These are phyloP conservation scores for Eucalyptus victrix DNA, from an alignment of 345 rosid genomes.

Conservation along the genomic window DNA sequence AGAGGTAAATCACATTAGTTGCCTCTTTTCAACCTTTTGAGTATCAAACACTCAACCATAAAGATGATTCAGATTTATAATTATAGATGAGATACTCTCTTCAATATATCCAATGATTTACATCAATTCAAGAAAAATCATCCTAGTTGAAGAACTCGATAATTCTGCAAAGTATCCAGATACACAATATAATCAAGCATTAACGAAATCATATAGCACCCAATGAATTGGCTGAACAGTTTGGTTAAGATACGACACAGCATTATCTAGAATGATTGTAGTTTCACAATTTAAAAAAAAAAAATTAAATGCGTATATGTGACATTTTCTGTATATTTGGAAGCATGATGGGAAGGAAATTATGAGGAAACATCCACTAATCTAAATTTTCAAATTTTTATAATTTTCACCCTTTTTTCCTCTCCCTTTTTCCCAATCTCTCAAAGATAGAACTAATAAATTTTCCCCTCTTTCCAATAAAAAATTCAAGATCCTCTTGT, in stretches of 20 bases:
- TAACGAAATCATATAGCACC: background rate
- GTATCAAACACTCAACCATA: background rate
- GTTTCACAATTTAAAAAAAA: background rate
- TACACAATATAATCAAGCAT: background rate
- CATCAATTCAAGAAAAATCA: no score
- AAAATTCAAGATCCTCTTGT: background rate
- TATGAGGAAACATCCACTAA: background rate
- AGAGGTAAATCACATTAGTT: no score
- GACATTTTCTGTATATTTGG: background rate
- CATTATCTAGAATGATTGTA: background rate
- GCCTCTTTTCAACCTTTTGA: background rate
- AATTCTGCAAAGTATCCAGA: no score
- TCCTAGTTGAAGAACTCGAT: no score
- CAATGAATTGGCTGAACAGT: background rate
- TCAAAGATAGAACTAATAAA: background rate
- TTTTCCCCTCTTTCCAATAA: background rate
- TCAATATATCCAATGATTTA: background rate
- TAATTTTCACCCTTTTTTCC: background rate
- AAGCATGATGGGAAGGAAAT: background rate
- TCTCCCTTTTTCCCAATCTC: background rate
- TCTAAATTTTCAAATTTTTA: no score
- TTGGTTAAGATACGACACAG: background rate
- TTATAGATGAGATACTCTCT: background rate
- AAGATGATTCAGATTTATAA: background rate
- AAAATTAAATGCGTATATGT: background rate